Percentiles rank a stretch among this genome's conserved stretches.
phyloP scores from a whole-genome alignment of 768 basidiomycete species.

The Rhodotorula kratochvilovae region DNA sequence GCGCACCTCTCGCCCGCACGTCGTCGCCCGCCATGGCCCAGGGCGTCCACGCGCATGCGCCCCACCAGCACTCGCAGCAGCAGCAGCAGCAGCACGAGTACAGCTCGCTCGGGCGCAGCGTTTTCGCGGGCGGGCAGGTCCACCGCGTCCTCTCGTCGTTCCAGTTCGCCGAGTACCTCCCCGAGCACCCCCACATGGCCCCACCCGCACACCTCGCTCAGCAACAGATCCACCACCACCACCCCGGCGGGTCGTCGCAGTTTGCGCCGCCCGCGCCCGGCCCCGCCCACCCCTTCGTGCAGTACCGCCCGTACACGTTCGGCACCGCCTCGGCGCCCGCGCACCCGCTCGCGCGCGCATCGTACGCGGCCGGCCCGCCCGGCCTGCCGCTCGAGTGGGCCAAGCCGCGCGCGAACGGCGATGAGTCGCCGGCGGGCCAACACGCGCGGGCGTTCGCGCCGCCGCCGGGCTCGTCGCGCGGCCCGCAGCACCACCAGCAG shows the following conservation, averaged over 20 bases:
- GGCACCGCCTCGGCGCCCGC: neutral
- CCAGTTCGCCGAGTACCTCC: slow-evolving; percentile 10
- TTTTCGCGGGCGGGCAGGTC: neutral
- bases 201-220: neutral
- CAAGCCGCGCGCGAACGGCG: neutral
- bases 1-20: no score
- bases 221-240: neutral
- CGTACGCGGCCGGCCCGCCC: neutral
- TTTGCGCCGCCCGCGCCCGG: neutral
- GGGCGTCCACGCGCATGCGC: no score
- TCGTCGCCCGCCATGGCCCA: no score
- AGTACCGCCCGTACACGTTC: neutral
- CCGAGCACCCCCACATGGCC: neutral
- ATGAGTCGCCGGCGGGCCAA: neutral
- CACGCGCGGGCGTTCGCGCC: neutral
- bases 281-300: neutral
- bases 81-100: neutral
- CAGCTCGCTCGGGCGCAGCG: slow-evolving; percentile 4
- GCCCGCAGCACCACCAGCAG: neutral
- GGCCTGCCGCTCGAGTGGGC: slow-evolving; percentile 3
- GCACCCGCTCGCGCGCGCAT: neutral
- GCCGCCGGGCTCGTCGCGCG: neutral
- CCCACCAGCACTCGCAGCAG: no score
- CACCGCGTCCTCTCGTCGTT: neutral
- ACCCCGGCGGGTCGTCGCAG: neutral